Base-by-base conservation (phyloP, 768 basidiomycete species). In the Calocybe cyanea region DNA sequence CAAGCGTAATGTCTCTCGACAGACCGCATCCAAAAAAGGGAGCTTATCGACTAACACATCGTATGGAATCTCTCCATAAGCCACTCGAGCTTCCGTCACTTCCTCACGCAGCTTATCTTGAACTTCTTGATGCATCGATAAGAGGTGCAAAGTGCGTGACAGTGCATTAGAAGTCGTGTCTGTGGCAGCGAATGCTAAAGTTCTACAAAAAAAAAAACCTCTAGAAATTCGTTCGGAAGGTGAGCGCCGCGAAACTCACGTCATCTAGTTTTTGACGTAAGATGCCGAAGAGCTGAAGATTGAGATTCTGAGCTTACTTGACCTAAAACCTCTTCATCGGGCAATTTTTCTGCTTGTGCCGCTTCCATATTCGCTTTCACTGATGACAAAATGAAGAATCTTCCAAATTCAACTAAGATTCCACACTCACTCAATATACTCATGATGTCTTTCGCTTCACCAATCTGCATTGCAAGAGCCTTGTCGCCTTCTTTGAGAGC, bases 101-200 rank as follows among this genome's bases (percentile, higher is more conserved):
- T 69, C 68, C 19, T 59, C 41, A 2, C 66, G 53, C 4, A 69
- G 53, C 45, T 53, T 60, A 15, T 59, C 56, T 48, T 70, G 69
- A 14, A 50, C 57, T 8, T 69, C 64, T 2, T 46, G 63, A 41
- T 64, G 53, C 0, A 44, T 39, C 7, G 64, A 55, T 11, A 71
- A 54, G 19, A 59, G 34, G 38, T 58, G 53, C 18, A 69, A 51
- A 4, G 55, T 58, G 19, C 65, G 62, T 2, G 59, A 44, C 3
- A 71, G 43, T 0, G 65, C 64, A 2, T 50, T 41, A 2, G 67
- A 60, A 1, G 65, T 68, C 3, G 67, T 69, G 32, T 69, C 68
- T 30, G 57, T 63, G 3, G 59, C 68, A 2, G 65, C 63, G 34
- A 69, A 64, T 11, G 59, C 53, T 1, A 70, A 46, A 11, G 62